Evolutionary conservation across 192 early-diverging fungal genomes (phyloP).

Genomic region (Spizellomyces punctatus): DNA sequence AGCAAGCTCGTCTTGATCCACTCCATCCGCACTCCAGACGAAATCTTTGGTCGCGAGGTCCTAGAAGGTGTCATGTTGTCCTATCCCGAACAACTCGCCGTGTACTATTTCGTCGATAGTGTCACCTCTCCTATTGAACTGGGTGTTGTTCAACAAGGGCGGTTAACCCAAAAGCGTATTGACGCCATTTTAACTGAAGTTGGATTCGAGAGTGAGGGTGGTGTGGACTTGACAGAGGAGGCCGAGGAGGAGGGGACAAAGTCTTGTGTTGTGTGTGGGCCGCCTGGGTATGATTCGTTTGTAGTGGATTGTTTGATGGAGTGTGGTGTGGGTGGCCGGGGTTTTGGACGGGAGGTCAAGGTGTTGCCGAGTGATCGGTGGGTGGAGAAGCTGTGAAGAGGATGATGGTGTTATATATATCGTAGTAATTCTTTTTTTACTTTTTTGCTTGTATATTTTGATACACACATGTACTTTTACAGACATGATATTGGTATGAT

Average conservation of each 20-base stretch:
- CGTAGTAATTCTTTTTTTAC: no score
- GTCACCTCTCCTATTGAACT: slow-evolving; percentile 5
- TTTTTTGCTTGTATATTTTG: no score
- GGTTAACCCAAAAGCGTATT: slow-evolving; percentile 1
- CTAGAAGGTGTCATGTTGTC: slow-evolving; percentile 28
- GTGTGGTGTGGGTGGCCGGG: background rate
- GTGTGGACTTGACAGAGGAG: background rate
- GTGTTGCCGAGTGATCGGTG: slow-evolving; percentile 23
- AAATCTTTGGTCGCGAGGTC: slow-evolving; percentile 26
- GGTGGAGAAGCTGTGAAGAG: background rate
- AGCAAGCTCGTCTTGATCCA: slow-evolving; percentile 27
- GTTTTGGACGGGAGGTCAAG: slow-evolving; percentile 1
- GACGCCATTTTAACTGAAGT: slow-evolving; percentile 6
- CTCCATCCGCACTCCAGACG: slow-evolving; percentile 16
- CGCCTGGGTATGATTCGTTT: slow-evolving; percentile 20
- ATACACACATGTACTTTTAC: no score
- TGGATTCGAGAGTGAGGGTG: background rate
- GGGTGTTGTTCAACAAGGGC: background rate
- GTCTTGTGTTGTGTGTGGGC: slow-evolving; percentile 26
- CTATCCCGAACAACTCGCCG: slow-evolving; percentile 26
- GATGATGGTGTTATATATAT: no score
- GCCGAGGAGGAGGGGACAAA: background rate
- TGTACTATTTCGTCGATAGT: slow-evolving; percentile 19
- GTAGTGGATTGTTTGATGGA: slow-evolving; percentile 19
- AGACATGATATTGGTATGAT: no score